A percentile compares a stretch with the other conserved stretches of the same genome.
phyloP scores from a whole-genome alignment of 1,284 basidiomycete species.

The Amylostereum chailletii region DNA sequence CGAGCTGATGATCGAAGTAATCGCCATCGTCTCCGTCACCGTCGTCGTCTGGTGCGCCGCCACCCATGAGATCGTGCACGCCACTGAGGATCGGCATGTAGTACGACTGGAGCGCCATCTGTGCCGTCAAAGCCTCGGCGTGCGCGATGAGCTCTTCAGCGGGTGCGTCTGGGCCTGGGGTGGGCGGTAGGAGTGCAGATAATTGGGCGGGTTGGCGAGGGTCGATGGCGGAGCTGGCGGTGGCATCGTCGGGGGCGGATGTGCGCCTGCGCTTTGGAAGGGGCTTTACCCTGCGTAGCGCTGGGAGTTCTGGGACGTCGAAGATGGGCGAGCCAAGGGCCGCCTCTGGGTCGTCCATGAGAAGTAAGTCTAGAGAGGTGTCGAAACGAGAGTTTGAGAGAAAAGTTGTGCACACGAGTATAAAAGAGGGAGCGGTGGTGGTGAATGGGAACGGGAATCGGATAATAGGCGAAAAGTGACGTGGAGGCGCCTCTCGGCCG shows the following conservation, averaged over 20 bases:
- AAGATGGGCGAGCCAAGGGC: conserved; percentile 36
- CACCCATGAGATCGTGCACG: conserved; percentile 33
- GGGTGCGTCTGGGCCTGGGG: conserved; percentile 27
- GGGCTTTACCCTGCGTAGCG: conserved; percentile 59
- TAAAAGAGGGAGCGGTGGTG: too few relatives aligned
- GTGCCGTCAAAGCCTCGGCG: conserved; percentile 40
- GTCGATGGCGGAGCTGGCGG: conserved; percentile 6
- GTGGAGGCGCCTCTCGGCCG: too few relatives aligned
- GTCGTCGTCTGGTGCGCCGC: conserved; percentile 17
- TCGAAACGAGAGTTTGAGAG: too few relatives aligned
- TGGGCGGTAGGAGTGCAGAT: conserved; percentile 5
- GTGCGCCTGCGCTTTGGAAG: conserved; percentile 66
- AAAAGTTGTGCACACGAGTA: too few relatives aligned
- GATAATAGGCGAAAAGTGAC: too few relatives aligned
- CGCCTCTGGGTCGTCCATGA: too few relatives aligned
- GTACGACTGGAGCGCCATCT: conserved; percentile 51
- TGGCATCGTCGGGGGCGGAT: conserved; percentile 13
- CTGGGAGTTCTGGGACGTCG: conserved; percentile 52
- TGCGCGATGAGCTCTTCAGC: conserved; percentile 43
- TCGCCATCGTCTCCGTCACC: conserved; percentile 49
- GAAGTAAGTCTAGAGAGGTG: too few relatives aligned
- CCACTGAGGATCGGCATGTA: conserved; percentile 48
- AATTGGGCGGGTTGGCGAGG: conserved; percentile 7
- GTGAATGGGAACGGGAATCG: too few relatives aligned
- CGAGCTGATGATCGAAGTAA: conserved; percentile 62